Evolutionary conservation across 345 rosid species (phyloP), one percentile per base, ranked within the genome.

Genomic region (Reutealis trisperma): DNA sequence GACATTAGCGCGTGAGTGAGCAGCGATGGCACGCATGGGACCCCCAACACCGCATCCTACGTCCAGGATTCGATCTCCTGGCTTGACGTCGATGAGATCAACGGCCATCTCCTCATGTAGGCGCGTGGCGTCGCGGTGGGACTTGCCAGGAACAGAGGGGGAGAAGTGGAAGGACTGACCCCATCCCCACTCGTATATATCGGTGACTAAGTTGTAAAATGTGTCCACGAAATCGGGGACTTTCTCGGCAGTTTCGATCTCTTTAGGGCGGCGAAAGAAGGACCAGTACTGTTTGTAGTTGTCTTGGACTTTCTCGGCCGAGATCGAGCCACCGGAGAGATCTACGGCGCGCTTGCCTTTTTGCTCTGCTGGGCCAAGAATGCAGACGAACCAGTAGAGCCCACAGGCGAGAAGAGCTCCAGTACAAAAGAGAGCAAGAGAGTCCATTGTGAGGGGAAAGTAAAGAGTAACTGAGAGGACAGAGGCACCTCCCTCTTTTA

Each of bases 111-210:
- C 92, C 74, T 95, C 99, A 78, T 92, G 96, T 79, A 92, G 82
- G 82, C 96, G 88, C 77, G 99, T 95, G 67, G 93, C 94, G 1
- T 92, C 94, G 0, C 89, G 92, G 88, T 95, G 84, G 49, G 99
- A 95, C 64, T 87, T 89, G 14, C 97, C 97, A 1, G 87, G 84
- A 24, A 93, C 5, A n/a, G 90, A 82, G 15, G 99, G 99, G 11
- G 98, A 92, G 88, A 95, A 95, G 75, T 95, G 99, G 84, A 95
- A 95, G 70, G 98, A 95, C 74, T 95, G 99, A 10, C 98, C 99
- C 99, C 98, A 95, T 0, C 99, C 99, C 99, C 99, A 95, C 87
- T 95, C 99, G 85, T 95, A 95, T 66, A 95, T 95, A 78, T 95
- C 99, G 10, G 99, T 95, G 15, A 95, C 96, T 51, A 93, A 81